Evolutionary conservation across 73 alveolate species (phyloP).

Genomic region (Tetrahymena elliotti): DNA sequence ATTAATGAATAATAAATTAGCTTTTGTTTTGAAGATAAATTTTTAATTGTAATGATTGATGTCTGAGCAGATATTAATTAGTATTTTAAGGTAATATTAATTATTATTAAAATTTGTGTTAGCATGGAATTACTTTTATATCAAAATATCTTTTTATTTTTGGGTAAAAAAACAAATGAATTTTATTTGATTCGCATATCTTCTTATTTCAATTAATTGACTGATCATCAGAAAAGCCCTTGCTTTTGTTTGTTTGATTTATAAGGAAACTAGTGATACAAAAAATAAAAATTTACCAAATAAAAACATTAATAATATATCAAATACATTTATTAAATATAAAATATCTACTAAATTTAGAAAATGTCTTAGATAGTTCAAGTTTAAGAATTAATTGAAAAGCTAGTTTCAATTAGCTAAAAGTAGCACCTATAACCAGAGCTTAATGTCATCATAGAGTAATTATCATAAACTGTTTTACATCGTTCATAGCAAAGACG

Average conservation of each 20-base stretch:
- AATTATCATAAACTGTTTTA: not conserved
- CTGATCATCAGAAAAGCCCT: not conserved
- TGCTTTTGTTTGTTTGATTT: not conserved
- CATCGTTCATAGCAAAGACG: not conserved
- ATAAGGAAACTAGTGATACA: not conserved
- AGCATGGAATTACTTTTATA: not conserved
- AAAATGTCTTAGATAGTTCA: not conserved
- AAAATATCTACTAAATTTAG: not conserved
- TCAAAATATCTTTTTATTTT: not conserved
- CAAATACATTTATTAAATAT: not conserved
- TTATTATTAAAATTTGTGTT: not conserved
- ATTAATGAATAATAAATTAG: no score
- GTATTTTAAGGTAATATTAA: not conserved
- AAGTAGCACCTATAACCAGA: not conserved
- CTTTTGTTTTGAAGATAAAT: not conserved
- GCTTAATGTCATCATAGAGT: not conserved
- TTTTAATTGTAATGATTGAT: not conserved
- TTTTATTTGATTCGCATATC: not conserved
- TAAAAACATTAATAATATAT: not conserved
- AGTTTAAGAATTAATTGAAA: not conserved
- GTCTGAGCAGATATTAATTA: not conserved
- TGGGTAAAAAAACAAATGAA: not conserved
- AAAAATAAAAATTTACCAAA: not conserved
- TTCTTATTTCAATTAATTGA: not conserved
- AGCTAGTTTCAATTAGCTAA: not conserved